A percentile compares a stretch with the other conserved stretches of the same genome.
Evolutionary conservation across 1,139 yeast species (phyloP).

Genomic region (Saccharomyces hybrid): DNA sequence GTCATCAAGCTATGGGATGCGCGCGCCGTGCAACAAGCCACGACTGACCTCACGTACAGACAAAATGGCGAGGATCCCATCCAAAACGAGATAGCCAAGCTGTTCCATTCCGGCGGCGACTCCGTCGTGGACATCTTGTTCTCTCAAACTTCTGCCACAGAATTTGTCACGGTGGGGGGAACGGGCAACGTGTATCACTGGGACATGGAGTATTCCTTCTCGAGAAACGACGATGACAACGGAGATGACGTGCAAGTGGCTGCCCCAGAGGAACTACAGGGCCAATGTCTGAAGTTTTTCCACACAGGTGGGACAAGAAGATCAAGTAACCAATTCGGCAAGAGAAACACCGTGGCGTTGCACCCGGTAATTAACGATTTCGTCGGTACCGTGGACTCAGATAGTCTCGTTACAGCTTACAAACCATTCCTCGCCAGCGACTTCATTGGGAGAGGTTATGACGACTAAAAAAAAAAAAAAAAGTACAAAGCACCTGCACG

Average conservation of each 20-base stretch:
- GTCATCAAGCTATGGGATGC: constrained; percentile 31
- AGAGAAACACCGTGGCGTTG: constrained; percentile 23
- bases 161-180: constrained; percentile 29
- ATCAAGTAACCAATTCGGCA: constrained; percentile 13
- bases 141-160: constrained; percentile 25
- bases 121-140: constrained; percentile 29
- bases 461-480: constrained; percentile 6
- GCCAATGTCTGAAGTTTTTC: constrained; percentile 26
- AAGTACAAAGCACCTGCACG: neutral
- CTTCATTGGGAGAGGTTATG: constrained; percentile 7
- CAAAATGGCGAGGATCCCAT: constrained; percentile 27
- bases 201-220: constrained; percentile 27
- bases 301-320: constrained; percentile 29
- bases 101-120: constrained; percentile 29
- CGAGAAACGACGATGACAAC: constrained; percentile 21
- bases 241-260: constrained; percentile 15
- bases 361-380: constrained; percentile 23
- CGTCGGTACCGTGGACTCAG: constrained; percentile 22
- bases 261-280: constrained; percentile 23
- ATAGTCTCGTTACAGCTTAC: constrained; percentile 23
- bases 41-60: constrained; percentile 19
- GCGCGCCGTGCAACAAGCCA: constrained; percentile 26
- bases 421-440: constrained; percentile 22
- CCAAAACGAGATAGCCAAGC: constrained; percentile 23
- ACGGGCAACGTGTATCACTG: constrained; percentile 32